Percentiles rank a stretch among this genome's conserved stretches.
Conservation (phyloP, 768 basidiomycete genomes). For the Agaricus blazei region DNA sequence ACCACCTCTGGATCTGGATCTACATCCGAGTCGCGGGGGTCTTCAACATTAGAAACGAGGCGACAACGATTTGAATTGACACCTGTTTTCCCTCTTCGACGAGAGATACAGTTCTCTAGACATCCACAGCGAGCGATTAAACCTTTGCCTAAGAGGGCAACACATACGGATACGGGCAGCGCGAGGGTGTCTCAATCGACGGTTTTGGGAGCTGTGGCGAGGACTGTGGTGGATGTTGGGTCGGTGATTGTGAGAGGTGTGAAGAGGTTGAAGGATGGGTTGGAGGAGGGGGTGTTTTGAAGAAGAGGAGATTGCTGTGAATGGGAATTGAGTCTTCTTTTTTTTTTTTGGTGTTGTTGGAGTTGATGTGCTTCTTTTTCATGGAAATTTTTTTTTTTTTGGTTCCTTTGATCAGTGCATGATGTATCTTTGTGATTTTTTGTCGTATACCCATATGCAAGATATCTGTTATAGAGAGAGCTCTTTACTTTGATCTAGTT, state of each 20-base stretch:
- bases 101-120: too few relatives aligned
- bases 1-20: too few relatives aligned
- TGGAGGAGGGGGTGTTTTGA: neutral
- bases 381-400: neutral
- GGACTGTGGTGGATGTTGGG: neutral
- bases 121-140: neutral
- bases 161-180: neutral
- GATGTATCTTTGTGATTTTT: too few relatives aligned
- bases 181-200: neutral
- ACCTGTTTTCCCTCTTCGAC: too few relatives aligned
- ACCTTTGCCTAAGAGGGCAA: neutral
- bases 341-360: neutral
- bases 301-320: neutral
- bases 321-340: neutral
- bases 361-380: too few relatives aligned
- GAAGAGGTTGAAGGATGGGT: constrained; percentile 5
- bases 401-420: too few relatives aligned
- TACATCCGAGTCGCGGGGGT: too few relatives aligned
- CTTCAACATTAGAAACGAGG: too few relatives aligned
- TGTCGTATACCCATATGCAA: too few relatives aligned
- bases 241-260: constrained; percentile 1
- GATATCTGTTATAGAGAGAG: too few relatives aligned
- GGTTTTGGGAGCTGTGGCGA: neutral
- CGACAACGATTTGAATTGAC: too few relatives aligned
- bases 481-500: too few relatives aligned